These are phyloP conservation scores for Globisporangium radiosum DNA, from an alignment of 352 stramenopile genomes.

Conservation along the genomic window DNA sequence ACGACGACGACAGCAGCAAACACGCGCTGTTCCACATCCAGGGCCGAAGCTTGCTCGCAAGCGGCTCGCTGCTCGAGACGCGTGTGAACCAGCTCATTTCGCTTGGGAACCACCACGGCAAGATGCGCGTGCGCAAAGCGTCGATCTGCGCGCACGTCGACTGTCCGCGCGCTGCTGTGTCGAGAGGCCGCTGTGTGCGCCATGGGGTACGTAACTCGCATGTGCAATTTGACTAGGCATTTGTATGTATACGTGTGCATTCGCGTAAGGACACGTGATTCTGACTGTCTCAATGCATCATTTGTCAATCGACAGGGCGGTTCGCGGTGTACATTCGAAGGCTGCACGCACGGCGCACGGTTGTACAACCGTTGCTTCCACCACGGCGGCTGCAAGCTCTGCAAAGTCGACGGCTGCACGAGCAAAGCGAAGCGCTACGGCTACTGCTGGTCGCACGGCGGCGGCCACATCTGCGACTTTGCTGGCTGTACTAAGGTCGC, in stretches of 20 bases:
- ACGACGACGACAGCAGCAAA: constrained; percentile 25
- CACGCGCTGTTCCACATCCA: constrained; percentile 41
- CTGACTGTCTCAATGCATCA: background rate
- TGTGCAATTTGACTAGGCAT: background rate
- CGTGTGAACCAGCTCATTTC: constrained; percentile 51
- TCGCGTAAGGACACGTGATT: background rate
- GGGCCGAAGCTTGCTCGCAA: constrained; percentile 43
- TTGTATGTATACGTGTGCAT: background rate
- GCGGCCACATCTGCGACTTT: constrained; percentile 52
- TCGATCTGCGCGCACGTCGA: constrained; percentile 51
- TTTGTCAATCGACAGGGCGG: constrained; percentile 19
- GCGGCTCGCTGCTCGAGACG: constrained; percentile 43
- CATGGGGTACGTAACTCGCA: constrained; percentile 23
- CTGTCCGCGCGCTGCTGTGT: constrained; percentile 45
- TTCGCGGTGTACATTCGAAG: constrained; percentile 46
- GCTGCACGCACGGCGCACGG: constrained; percentile 49
- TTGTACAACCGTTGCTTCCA: constrained; percentile 67
- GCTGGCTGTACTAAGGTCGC: constrained; percentile 54
- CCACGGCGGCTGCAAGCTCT: constrained; percentile 57
- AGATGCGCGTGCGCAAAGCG: constrained; percentile 61
- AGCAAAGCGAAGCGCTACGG: constrained; percentile 67
- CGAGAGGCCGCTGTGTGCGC: constrained; percentile 42
- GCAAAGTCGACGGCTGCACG: constrained; percentile 53
- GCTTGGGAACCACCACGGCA: constrained; percentile 51
- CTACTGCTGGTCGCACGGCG: constrained; percentile 67